Evolutionary conservation across 208 protist species (phyloP).

Genomic region (Crithidia acanthocephali): DNA sequence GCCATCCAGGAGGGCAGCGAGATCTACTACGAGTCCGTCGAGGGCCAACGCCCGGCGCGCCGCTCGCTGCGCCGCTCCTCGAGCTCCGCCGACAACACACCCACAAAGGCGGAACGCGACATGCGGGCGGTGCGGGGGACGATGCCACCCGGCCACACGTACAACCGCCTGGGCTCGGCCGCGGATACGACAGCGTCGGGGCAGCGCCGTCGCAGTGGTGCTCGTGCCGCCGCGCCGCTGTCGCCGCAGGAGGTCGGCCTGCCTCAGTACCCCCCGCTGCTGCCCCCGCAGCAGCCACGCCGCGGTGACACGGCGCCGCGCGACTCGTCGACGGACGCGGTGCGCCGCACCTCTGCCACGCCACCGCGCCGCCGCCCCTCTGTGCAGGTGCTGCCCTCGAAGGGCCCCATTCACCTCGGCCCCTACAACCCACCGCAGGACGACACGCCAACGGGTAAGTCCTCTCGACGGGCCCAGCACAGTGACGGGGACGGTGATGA

Average conservation of each 20-base stretch:
- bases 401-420: constrained; percentile 16
- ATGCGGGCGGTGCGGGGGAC: not conserved
- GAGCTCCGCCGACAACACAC: constrained; percentile 2
- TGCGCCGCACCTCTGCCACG: not conserved
- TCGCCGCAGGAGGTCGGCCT: not conserved
- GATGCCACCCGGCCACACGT: constrained; percentile 5
- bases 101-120: not conserved
- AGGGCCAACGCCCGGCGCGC: constrained; percentile 13
- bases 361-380: not conserved
- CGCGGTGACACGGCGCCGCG: constrained; percentile 8
- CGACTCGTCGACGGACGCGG: not conserved
- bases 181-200: no score
- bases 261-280: constrained; percentile 11
- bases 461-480: not conserved
- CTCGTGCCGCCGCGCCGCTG: not conserved
- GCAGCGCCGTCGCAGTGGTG: constrained; percentile 1
- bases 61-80: constrained; percentile 9
- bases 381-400: constrained; percentile 4
- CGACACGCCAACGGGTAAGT: not conserved
- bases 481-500: not conserved
- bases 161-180: constrained; percentile 7
- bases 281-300: constrained; percentile 1
- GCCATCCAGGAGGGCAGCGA: constrained; percentile 13
- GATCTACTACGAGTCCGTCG: constrained; percentile 18
- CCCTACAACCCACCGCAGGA: constrained; percentile 12